Conservation (phyloP, 2,329 filamentous ascomycete species). For the Microascus cirrosus region DNA sequence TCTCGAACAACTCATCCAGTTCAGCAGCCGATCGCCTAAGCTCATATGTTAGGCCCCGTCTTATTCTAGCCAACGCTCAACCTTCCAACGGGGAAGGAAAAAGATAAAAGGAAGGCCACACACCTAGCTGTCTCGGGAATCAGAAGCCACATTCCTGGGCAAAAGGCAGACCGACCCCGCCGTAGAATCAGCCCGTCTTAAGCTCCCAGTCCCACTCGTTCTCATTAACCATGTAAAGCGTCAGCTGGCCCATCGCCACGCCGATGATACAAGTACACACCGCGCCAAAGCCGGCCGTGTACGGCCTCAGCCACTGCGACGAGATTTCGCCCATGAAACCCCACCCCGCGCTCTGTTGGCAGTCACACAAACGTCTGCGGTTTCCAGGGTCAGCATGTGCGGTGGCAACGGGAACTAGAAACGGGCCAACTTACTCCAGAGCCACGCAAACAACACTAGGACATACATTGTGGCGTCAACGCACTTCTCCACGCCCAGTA, state of each 20-base stretch:
- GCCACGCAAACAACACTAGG: conserved; percentile 12
- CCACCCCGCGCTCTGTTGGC: conserved; percentile 16
- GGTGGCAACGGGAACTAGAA: neutral
- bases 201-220: conserved; percentile 18
- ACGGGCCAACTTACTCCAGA: conserved; percentile 11
- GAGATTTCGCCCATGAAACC: conserved; percentile 22
- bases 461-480: conserved; percentile 7
- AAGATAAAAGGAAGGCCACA: neutral
- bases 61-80: neutral
- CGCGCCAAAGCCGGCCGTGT: conserved; percentile 18
- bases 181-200: conserved; percentile 20
- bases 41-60: too few species aligned
- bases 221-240: conserved; percentile 19
- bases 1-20: conserved; percentile 16
- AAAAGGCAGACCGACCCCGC: conserved; percentile 12
- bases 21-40: conserved; percentile 13
- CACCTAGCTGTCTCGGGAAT: conserved; percentile 9
- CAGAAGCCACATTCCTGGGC: conserved; percentile 9
- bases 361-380: conserved; percentile 13
- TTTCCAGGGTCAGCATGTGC: neutral
- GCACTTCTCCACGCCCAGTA: conserved; percentile 9
- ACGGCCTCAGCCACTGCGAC: conserved; percentile 19
- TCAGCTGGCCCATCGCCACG: conserved; percentile 15
- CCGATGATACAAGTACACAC: conserved; percentile 13
- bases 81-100: neutral